Evolutionary conservation across 371 early-diverging fungal genomes (phyloP), one percentile per base, ranked within the genome.

Genomic region (Syncephalastrum monosporum): DNA sequence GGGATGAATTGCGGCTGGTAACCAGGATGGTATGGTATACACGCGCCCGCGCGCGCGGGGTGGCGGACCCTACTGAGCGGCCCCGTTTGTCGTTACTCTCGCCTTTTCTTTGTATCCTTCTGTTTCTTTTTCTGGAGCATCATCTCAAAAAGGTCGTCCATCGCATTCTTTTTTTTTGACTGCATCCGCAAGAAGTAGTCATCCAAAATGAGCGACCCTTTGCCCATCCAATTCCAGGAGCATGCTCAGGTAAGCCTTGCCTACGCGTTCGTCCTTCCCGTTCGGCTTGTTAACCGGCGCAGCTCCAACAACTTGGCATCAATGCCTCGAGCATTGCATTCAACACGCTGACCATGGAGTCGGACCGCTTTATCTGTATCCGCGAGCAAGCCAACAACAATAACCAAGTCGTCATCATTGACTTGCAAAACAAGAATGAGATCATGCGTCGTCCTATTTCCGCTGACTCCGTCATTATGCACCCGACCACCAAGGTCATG

Each of bases 381-480:
- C 91, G 98, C 50, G 98, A 98, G 64, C 86, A 88, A 54, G 88
- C 84, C 27, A 91, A 92, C 53, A 85, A 90, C 55, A 82, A 83
- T 61, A 92, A 91, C 56, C 88, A 91, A 67, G 95, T 98, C 23
- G 94, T 93, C 58, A 94, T 98, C 61, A 82, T 98, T 47, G 98
- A 98, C 77, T 77, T 98, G 77, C 74, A 81, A 51, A 87, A 94
- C 65, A 82, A 89, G 29, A 80, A 82, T 46, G 91, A 93, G 61
- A 69, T 93, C 29, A 81, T 89, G 61, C 89, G 94, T 50, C 78
- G 96, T 49, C 95, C 95, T 56, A 98, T 96, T 66, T 88, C 95
- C 33, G 98, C 98, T 5, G 98, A 98, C 66, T 95, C 97, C 14
- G 98, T 95, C 50, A 95, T 98, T 65, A 98, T 98, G 98, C 91